Evolutionary conservation across 2,329 filamentous ascomycete species (phyloP), one percentile per base, ranked within the genome.

Genomic region (Dactylellina drechsleri): DNA sequence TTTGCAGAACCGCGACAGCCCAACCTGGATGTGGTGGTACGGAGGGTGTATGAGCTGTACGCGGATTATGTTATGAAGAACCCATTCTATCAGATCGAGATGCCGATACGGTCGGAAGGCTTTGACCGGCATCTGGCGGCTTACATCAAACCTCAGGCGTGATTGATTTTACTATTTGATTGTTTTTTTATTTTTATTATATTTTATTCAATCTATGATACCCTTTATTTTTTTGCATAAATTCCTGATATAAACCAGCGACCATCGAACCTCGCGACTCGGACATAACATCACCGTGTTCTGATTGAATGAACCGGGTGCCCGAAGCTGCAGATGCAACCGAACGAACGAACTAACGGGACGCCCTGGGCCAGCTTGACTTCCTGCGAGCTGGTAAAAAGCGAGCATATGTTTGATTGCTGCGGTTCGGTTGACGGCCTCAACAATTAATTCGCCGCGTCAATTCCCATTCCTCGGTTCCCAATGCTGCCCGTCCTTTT

Each of bases 61-160:
- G 88, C 92, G 59, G 95, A 99, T 83, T 98, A 92, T 82, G 95
- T 99, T 79, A 98, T 97, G 92, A 99, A 98, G 86, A 99, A 99
- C 82, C 95, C 95, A 0, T 99, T 99, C 81, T 98, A 98, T 83
- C 93, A 95, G 80, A 86, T 97, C 68, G 95, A 99, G 84, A 99
- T 98, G 93, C 95, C 95, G 5, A 89, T 99, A 64, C 87, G 95
- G 76, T 97, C 95, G 83, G 95, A 98, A 81, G 91, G 92, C 79
- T 99, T 97, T 84, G 95, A 99, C 82, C 86, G 93, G 79, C 92
- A 92, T 82, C 82, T 97, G 77, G 87, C 87, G 78, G 91, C 89
- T 43, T 96, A 93, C 83, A 88, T 97, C 79, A 89, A 92, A 81
- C 83, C 83, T 61, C 83, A 86, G 52, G 36, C 40, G 40, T 13